Evolutionary conservation across 257 asterid genomes (phyloP).

Genomic region (Echites panduratus): DNA sequence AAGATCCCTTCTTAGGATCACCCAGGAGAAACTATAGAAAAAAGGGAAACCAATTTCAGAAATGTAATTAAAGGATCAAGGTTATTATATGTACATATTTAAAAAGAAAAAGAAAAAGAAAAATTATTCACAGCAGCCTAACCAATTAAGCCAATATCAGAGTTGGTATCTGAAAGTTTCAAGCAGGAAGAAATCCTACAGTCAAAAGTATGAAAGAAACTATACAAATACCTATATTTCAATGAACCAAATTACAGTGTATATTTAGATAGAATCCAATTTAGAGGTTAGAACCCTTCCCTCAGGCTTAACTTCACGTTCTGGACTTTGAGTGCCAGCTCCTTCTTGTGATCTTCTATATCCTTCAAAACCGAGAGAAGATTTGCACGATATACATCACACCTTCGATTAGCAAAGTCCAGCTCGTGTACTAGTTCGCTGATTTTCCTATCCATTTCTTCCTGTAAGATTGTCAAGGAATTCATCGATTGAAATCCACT

Average conservation of each 20-base stretch:
- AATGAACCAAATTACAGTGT: not conserved
- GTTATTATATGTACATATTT: not conserved
- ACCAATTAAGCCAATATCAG: not conserved
- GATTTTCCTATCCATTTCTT: conserved; percentile 72
- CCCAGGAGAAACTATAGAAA: no score
- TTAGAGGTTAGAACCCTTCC: conserved; percentile 35
- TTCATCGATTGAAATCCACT: not conserved
- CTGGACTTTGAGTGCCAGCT: conserved; percentile 63
- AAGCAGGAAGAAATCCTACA: no score
- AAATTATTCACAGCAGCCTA: not conserved
- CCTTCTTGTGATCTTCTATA: conserved; percentile 82
- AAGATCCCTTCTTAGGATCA: no score
- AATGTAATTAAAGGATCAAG: not conserved
- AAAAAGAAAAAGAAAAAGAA: not conserved
- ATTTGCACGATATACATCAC: conserved; percentile 74
- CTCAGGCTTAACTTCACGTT: conserved; percentile 72
- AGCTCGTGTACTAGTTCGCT: conserved; percentile 54
- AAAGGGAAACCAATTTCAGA: no score
- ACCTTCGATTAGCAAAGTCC: conserved; percentile 62
- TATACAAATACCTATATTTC: conserved; percentile 3
- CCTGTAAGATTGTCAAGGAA: conserved; percentile 34
- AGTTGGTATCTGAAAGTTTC: not conserved
- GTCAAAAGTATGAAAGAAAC: no score
- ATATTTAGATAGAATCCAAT: not conserved
- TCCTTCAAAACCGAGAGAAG: conserved; percentile 80